These are phyloP conservation scores for Fusarium tricinctum DNA, from an alignment of 2,329 filamentous ascomycete genomes.

Conservation along the genomic window DNA sequence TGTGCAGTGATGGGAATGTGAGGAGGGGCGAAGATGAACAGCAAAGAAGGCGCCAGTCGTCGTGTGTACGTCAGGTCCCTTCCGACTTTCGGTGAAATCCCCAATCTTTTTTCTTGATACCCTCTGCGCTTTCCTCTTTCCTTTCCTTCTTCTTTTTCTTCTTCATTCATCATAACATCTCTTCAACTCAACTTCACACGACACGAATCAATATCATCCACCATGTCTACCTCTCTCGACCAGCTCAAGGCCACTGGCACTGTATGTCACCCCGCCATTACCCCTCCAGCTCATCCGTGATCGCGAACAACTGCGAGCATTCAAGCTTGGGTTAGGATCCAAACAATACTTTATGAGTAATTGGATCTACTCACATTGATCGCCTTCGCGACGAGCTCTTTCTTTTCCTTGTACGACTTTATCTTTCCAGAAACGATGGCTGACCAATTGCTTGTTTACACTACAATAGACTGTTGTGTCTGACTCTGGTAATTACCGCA, in stretches of 20 bases:
- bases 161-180: constrained; percentile 31
- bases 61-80: constrained; percentile 45
- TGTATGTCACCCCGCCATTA: constrained; percentile 70
- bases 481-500: constrained; percentile 83
- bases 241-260: constrained; percentile 98
- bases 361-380: constrained; percentile 6
- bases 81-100: constrained; percentile 41
- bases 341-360: constrained; percentile 3
- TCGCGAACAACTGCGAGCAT: constrained; percentile 24
- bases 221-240: constrained; percentile 91
- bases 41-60: constrained; percentile 38
- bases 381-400: constrained; percentile 1
- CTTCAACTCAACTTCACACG: constrained; percentile 25
- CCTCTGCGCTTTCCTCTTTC: constrained; percentile 20
- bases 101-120: constrained; percentile 40
- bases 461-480: constrained; percentile 85
- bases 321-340: constrained; percentile 13
- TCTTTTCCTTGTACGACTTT: neutral
- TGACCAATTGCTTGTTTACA: constrained; percentile 43
- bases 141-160: constrained; percentile 17
- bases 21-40: constrained; percentile 40
- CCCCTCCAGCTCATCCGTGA: constrained; percentile 51
- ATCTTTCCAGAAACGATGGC: constrained; percentile 28
- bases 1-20: constrained; percentile 18
- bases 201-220: constrained; percentile 40